Evolutionary conservation across 257 asterid genomes (phyloP).

Genomic region (Fraxinus quadrangulata): DNA sequence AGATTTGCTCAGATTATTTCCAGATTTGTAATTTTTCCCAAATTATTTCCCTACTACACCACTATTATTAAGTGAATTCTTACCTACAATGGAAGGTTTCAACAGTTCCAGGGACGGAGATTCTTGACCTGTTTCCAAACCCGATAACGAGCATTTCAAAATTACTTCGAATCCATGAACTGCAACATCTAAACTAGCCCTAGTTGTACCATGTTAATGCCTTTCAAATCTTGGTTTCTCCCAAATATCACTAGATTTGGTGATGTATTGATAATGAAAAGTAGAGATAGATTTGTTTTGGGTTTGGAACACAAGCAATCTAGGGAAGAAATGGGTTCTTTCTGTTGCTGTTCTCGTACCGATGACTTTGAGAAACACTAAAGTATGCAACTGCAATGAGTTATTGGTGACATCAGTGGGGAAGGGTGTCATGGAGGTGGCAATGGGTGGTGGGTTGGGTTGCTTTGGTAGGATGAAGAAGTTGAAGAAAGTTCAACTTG

Average conservation of each 20-base stretch:
- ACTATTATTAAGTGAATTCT: background rate
- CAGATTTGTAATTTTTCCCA: background rate
- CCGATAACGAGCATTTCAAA: background rate
- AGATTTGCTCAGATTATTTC: background rate
- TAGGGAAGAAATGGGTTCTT: too few species aligned
- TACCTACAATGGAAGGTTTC: background rate
- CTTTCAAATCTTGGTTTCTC: background rate
- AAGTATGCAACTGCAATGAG: background rate
- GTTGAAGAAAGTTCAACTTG: background rate
- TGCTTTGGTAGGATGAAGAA: background rate
- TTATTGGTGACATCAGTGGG: background rate
- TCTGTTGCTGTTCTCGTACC: background rate
- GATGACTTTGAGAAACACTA: background rate
- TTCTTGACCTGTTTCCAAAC: too few species aligned
- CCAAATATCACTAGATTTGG: background rate
- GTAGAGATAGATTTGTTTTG: background rate
- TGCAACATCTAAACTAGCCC: background rate
- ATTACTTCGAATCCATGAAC: background rate
- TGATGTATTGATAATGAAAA: background rate
- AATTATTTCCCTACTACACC: too few species aligned
- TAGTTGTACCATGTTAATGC: background rate
- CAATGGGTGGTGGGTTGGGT: background rate
- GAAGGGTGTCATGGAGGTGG: background rate
- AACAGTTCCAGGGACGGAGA: background rate
- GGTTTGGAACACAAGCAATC: background rate